Conservation (phyloP, 2,329 filamentous ascomycete genomes). For the Ophiostoma perfectum region DNA sequence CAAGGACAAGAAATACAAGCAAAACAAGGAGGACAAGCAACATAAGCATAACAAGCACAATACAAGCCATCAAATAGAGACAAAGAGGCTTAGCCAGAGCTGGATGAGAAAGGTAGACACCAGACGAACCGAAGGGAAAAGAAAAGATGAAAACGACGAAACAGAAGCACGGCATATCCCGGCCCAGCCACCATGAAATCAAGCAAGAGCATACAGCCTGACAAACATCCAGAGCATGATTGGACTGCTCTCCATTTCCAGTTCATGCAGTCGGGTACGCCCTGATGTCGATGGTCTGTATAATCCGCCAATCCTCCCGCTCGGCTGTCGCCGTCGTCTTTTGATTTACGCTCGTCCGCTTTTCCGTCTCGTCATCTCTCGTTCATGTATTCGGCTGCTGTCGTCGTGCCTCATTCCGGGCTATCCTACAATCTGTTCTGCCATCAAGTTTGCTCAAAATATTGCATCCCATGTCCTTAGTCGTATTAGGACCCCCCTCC, state of each 20-base stretch:
- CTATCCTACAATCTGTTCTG: background rate
- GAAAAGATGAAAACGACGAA: background rate
- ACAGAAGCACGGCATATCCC: background rate
- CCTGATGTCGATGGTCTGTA: background rate
- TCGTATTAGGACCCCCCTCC: background rate
- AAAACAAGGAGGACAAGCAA: background rate
- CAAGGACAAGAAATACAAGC: background rate
- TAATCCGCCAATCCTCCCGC: background rate
- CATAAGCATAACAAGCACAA: background rate
- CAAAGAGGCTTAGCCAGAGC: background rate
- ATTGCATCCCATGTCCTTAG: background rate
- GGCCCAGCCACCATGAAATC: background rate
- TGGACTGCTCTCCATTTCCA: background rate
- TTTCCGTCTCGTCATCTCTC: background rate
- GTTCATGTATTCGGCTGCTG: background rate
- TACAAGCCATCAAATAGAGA: background rate
- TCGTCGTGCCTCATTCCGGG: background rate
- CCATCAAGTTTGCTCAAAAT: background rate
- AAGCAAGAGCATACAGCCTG: background rate
- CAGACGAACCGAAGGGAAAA: background rate
- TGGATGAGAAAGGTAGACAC: background rate
- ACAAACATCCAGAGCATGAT: conserved; percentile 3
- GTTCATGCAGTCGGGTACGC: background rate
- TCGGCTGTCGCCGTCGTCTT: background rate
- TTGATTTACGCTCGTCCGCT: background rate